Base-by-base conservation (phyloP, 306 rosid genomes). In the Castanopsis chinensis region DNA sequence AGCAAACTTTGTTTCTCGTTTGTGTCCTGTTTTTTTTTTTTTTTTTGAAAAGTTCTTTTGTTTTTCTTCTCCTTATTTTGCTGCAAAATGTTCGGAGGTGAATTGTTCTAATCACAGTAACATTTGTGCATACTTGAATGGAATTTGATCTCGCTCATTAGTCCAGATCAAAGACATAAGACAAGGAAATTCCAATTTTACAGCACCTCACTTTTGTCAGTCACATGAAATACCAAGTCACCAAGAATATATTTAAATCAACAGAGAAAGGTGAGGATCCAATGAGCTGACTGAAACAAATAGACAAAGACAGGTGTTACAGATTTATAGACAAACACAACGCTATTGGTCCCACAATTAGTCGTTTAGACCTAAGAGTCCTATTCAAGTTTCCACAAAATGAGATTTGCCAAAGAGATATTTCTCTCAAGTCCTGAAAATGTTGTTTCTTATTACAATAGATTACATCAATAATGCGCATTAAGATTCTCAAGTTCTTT, bases 381-480 rank as follows among this genome's bases (percentile, higher is more conserved):
- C 83, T 80, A 33, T 69, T 81, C 81, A 53, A 57, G 80, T 83
- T 83, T 83, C 79, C 80, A 78, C 81, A 81, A 10, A 28, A 4
- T 54, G 71, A 69, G 80, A 84, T 90, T 72, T 83, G 78, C 87
- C 87, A 74, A 77, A 72, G 84, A 74, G 84, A 89, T 83, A 64
- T 83, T 79, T 61, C 86, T 76, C 81, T 81, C 80, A 69, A 75
- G 76, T 73, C 80, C 77, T 80, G 87, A 81, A 85, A 85, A 84
- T 83, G 84, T 75, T 84, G 64, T 77, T 89, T 75, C 89, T 91
- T 91, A 91, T 93, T 87, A 81, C 74, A 79, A 86, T 80, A 85
- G 81, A 83, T 84, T 95, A 90, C 92, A 87, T 86, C 85, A 87
- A 79, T 89, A 90, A 91, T 86, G 87, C 86, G 82, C 91, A 85